Evolutionary conservation across 78 protist species (phyloP).

Genomic region (Dictyostelium capitatum): DNA sequence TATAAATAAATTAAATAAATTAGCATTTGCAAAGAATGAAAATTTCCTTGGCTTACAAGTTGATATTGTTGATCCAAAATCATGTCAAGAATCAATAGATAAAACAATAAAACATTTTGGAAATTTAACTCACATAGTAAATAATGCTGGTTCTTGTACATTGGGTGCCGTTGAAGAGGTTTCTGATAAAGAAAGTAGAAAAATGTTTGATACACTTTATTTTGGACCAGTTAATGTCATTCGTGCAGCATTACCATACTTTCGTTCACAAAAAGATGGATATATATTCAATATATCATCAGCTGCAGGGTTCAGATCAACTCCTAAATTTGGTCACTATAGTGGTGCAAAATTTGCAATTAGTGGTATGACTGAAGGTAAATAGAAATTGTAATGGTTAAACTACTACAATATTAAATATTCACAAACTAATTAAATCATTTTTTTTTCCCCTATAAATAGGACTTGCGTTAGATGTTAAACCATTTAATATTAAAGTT

Average conservation of each 20-base stretch:
- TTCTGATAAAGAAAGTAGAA: background rate
- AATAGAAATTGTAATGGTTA: too few relatives aligned
- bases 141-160: conserved; percentile 31
- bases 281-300: conserved; percentile 24
- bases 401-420: too few relatives aligned
- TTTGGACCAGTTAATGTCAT: conserved; percentile 34
- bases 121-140: conserved; percentile 7
- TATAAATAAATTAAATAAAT: background rate
- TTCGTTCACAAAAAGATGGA: conserved; percentile 32
- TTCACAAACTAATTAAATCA: too few relatives aligned
- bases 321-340: background rate
- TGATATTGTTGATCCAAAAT: background rate
- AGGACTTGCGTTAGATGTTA: conserved; percentile 16
- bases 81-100: background rate
- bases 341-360: conserved; percentile 5
- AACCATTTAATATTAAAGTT: conserved; percentile 22
- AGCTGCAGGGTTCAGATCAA: background rate
- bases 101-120: conserved; percentile 21
- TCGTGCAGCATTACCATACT: background rate
- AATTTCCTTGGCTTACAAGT: background rate
- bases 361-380: background rate
- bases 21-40: background rate
- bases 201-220: background rate
- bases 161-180: background rate
- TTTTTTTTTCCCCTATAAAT: background rate